Evolutionary conservation across 2,329 filamentous ascomycete species (phyloP).

Genomic region (Penicillium polonicum): DNA sequence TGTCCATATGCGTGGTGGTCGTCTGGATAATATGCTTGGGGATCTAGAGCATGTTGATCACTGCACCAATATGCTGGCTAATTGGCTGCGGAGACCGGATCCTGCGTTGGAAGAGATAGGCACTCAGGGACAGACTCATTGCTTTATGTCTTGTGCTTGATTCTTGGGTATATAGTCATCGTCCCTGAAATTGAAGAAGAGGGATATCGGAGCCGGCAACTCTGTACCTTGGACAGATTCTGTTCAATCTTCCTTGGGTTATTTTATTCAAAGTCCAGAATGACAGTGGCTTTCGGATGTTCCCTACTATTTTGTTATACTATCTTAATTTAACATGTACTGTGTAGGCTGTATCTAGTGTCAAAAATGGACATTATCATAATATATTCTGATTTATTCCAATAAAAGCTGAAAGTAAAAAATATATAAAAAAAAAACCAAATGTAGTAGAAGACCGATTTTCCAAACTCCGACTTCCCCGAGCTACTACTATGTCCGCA

Average conservation of each 20-base stretch:
- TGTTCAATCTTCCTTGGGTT: not conserved
- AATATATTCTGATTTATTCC: not conserved
- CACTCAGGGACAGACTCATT: slow-evolving; percentile 14
- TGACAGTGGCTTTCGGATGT: not conserved
- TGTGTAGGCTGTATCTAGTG: not conserved
- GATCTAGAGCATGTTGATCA: slow-evolving; percentile 20
- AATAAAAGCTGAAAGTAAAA: not conserved
- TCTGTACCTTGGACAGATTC: not conserved
- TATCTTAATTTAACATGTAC: not conserved
- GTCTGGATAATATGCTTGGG: slow-evolving; percentile 16
- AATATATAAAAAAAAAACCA: not conserved
- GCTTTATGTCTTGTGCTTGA: slow-evolving; percentile 17
- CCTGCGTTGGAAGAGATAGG: slow-evolving; percentile 11
- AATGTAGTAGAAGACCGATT: not conserved
- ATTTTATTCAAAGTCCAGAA: not conserved
- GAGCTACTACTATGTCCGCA: not conserved
- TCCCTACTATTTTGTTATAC: not conserved
- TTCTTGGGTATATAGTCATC: not conserved
- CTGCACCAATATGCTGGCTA: slow-evolving; percentile 17
- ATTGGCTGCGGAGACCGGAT: slow-evolving; percentile 13
- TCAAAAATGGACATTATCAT: not conserved
- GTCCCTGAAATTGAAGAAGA: not conserved
- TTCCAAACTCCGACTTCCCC: not conserved
- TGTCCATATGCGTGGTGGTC: slow-evolving; percentile 16
- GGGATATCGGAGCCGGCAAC: not conserved